Evolutionary conservation across 1,284 basidiomycete species (phyloP), one percentile per base, ranked within the genome.

Genomic region (Microbotryum saponariae): DNA sequence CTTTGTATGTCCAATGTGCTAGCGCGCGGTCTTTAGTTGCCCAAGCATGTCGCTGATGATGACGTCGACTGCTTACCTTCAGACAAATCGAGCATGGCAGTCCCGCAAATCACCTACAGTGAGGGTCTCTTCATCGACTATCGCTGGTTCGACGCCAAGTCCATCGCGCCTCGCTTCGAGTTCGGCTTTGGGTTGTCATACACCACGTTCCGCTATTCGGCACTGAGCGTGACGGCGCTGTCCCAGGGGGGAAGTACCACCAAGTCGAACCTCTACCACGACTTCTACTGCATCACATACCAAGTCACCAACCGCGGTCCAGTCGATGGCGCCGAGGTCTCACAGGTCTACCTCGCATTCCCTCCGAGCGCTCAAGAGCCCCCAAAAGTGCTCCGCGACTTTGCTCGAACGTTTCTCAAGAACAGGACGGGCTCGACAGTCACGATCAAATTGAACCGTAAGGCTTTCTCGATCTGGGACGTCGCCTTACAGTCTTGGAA

Each of bases 101-200:
- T 54, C 25, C 5, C 47, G 8, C 61, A 61, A 12, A 44, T 42
- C 25, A 52, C 25, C 21, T 63, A 58, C 33, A 33, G 25, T 46
- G 83, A 85, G 70, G 80, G 81, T 12, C 73, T 89, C 51, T 76
- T 83, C 69, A 84, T 90, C 71, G 75, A 75, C 66, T 71, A 70
- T 61, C 48, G 51, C 25, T 51, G 51, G 51, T 79, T 79, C 64
- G 78, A 79, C 63, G 64, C 70, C 49, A 70, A 77, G 51, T 66
- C 72, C 63, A 76, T 77, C 62, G 66, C 67, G 14, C 79, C 79
- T 23, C 72, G 77, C 1, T 80, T 70, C 68, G 76, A 76, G 55
- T 80, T 80, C 62, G 79, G 79, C 21, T 76, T 73, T 62, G 79
- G 79, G n/a, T 67, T 78, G 27, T 67, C 73, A 49, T 80, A 80